phyloP scores from a whole-genome alignment of 1,284 basidiomycete species.

The Golubevia sp. region DNA sequence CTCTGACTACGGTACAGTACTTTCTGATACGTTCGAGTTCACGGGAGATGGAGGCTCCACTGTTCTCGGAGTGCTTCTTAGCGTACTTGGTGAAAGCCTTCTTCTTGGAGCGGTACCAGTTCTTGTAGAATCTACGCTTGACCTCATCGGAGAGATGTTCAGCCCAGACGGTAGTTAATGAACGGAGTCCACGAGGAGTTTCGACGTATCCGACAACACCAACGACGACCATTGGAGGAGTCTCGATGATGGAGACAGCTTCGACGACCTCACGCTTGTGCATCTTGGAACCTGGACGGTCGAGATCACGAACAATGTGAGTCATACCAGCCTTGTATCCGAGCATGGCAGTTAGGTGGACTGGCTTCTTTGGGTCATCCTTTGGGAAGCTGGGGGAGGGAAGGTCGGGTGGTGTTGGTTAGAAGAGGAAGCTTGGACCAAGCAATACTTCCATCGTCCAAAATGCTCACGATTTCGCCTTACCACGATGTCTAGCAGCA shows the following conservation, averaged over 20 bases:
- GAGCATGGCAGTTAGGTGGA: constrained; percentile 97
- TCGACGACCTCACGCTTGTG: constrained; percentile 99
- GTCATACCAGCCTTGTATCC: constrained; percentile 99
- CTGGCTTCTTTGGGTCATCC: constrained; percentile 99
- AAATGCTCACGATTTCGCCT: constrained; percentile 11
- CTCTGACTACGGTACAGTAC: constrained; percentile 99
- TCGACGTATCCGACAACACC: constrained; percentile 99
- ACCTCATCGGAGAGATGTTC: constrained; percentile 77
- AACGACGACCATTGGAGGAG: constrained; percentile 93
- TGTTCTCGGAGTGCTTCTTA: constrained; percentile 97
- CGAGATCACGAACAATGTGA: constrained; percentile 98
- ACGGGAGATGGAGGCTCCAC: constrained; percentile 86
- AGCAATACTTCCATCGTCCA: too few species aligned
- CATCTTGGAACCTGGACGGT: constrained; percentile 98
- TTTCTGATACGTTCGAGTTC: constrained; percentile 99
- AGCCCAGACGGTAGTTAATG: constrained; percentile 72
- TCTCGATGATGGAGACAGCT: constrained; percentile 94
- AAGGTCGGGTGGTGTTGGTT: neutral
- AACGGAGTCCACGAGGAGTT: constrained; percentile 97
- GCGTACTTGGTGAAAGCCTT: constrained; percentile 99
- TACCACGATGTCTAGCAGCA: constrained; percentile 59
- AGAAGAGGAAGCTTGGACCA: too few species aligned
- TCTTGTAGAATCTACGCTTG: constrained; percentile 99
- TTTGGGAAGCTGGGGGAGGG: constrained; percentile 62
- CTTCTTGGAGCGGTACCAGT: constrained; percentile 99